Conservation (phyloP, 768 basidiomycete species). For the Tricholoma flavovirens region DNA sequence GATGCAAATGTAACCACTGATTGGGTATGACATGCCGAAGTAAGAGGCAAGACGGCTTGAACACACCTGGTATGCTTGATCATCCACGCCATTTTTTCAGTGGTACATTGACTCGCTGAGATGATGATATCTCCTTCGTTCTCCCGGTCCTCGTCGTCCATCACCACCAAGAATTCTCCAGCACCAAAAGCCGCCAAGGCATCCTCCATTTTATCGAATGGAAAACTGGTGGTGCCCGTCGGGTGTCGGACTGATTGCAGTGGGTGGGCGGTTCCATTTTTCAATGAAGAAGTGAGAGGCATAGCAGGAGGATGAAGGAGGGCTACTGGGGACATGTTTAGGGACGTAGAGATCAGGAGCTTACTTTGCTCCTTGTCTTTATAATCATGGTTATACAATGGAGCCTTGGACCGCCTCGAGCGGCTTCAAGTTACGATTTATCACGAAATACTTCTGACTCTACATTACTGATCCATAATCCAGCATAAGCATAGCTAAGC, state of each 20-base stretch:
- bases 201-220: slow-evolving; percentile 77
- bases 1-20: slow-evolving; percentile 91
- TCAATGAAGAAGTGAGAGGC: background rate
- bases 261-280: slow-evolving; percentile 3
- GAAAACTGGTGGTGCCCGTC: slow-evolving; percentile 36
- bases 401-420: too few relatives aligned
- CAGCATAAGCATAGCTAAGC: background rate
- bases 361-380: background rate
- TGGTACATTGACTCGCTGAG: slow-evolving; percentile 76
- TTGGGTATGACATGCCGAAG: background rate
- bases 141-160: slow-evolving; percentile 94
- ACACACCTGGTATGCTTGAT: slow-evolving; percentile 90
- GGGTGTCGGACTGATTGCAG: slow-evolving; percentile 26
- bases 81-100: slow-evolving; percentile 99
- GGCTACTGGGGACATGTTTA: slow-evolving; percentile 3
- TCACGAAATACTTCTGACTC: background rate
- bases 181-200: slow-evolving; percentile 69
- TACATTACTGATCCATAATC: background rate
- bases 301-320: slow-evolving; percentile 11
- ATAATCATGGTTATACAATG: slow-evolving; percentile 1
- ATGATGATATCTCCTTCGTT: slow-evolving; percentile 98
- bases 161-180: slow-evolving; percentile 93
- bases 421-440: too few relatives aligned
- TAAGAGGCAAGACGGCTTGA: background rate
- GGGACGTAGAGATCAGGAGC: background rate